Percentiles rank a stretch among this genome's conserved stretches.
These are phyloP conservation scores for Paecilomyces variotii DNA, from an alignment of 2,329 filamentous ascomycete species.

Conservation along the genomic window DNA sequence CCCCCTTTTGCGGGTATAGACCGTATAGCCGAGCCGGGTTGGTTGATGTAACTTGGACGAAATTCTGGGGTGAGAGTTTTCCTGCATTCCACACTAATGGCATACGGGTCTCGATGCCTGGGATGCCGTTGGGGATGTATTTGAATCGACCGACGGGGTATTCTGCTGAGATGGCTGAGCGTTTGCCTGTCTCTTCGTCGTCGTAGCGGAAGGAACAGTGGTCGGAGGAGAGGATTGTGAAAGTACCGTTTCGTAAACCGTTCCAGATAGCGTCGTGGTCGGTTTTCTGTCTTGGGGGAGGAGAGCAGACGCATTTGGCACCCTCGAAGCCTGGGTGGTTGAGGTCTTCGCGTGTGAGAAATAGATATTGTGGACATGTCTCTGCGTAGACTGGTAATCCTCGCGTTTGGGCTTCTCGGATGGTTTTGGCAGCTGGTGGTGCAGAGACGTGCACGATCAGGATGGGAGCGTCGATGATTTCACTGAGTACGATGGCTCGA, in stretches of 20 bases:
- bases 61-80: conserved; percentile 29
- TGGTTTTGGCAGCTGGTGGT: conserved; percentile 39
- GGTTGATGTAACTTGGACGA: conserved; percentile 37
- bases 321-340: conserved; percentile 36
- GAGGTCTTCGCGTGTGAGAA: conserved; percentile 42
- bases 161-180: conserved; percentile 38
- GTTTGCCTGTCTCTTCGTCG: conserved; percentile 42
- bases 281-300: conserved; percentile 40
- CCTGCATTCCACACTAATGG: conserved; percentile 30
- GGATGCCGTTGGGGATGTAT: conserved; percentile 52
- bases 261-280: conserved; percentile 47
- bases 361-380: conserved; percentile 53
- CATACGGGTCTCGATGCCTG: conserved; percentile 51
- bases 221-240: conserved; percentile 46
- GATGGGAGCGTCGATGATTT: conserved; percentile 45
- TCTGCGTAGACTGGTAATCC: conserved; percentile 49
- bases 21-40: conserved; percentile 41
- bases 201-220: conserved; percentile 42
- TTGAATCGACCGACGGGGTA: conserved; percentile 43
- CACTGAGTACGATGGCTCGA: conserved; percentile 43
- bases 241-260: conserved; percentile 46
- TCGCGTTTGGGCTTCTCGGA: conserved; percentile 43
- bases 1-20: conserved; percentile 31
- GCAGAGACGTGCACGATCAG: conserved; percentile 48
- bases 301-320: conserved; percentile 49